Evolutionary conservation across 352 stramenopile genomes (phyloP), one percentile per base, ranked within the genome.

Genomic region (Halophytophthora polymorphica): DNA sequence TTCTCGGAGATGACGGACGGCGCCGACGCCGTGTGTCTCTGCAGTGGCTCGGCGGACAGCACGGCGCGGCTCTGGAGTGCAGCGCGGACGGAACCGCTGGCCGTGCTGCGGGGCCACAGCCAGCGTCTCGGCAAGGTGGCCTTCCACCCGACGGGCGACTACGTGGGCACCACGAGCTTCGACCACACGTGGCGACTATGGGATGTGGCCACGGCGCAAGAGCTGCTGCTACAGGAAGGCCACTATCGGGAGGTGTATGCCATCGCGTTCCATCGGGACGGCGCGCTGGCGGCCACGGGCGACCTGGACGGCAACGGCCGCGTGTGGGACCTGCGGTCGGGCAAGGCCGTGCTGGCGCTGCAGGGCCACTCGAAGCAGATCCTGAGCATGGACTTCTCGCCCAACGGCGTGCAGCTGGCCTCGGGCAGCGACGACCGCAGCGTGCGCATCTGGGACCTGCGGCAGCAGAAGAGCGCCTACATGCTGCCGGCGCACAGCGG

Each of bases 161-260:
- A 91, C 58, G 71, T 99, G 6, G 96, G 81, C 21, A 99, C 94
- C 7, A 98, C 95, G 10, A 97, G 88, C 64, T 98, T 98, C 60
- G 96, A 99, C 67, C 87, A 98, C 56, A 98, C 96, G 18, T 99
- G 96, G 96, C 76, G 96, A n/a, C 76, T 99, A 14, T 99, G 96
- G 96, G 96, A 99, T 66, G 77, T 98, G 13, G 86, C 96, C 29
- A 97, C 88, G 1, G 83, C 77, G 7, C 77, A 88, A 36, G 90
- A 97, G 53, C 65, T 98, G 40, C 61, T 98, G 31, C 56, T 99
- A 13, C 96, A 99, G 64, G 96, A 99, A 84, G 96, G 96, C 1
- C 96, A 99, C 66, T 94, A 87, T 58, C 90, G 86, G 54, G 92
- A 98, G 56, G 84, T 97, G 23, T 98, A 98, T 61, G 92, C 93